These are phyloP conservation scores for Paracamarosporium sp. DNA, from an alignment of 2,329 filamentous ascomycete genomes.

Conservation along the genomic window DNA sequence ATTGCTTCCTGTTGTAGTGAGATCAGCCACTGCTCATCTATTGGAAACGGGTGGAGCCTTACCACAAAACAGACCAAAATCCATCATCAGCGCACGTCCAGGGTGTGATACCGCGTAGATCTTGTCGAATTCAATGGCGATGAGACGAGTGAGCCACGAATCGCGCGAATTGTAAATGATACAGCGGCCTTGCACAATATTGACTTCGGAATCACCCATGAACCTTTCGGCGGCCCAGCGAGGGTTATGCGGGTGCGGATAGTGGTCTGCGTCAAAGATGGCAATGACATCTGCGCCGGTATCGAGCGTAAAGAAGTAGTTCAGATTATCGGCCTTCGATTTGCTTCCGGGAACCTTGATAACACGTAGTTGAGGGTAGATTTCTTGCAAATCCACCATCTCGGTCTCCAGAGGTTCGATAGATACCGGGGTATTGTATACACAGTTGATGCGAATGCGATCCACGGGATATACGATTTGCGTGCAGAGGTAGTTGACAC, in stretches of 20 bases:
- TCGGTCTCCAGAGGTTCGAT: constrained; percentile 53
- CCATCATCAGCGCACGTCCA: constrained; percentile 51
- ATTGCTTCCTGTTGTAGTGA: constrained; percentile 44
- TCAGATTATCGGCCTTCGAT: constrained; percentile 56
- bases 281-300: constrained; percentile 51
- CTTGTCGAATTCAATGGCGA: constrained; percentile 56
- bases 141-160: constrained; percentile 51
- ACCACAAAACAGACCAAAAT: constrained; percentile 54
- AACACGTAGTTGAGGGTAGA: constrained; percentile 47
- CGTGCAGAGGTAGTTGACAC: constrained; percentile 50
- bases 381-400: constrained; percentile 40
- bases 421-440: constrained; percentile 55
- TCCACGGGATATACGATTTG: constrained; percentile 52
- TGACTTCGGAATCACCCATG: constrained; percentile 44
- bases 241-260: constrained; percentile 53
- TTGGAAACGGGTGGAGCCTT: not conserved
- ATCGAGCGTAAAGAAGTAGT: constrained; percentile 51
- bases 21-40: not conserved
- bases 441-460: constrained; percentile 51
- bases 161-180: constrained; percentile 53
- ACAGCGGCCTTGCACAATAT: constrained; percentile 57
- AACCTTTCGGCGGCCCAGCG: constrained; percentile 55
- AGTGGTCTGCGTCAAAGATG: constrained; percentile 56
- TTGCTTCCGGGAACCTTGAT: constrained; percentile 54
- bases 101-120: constrained; percentile 57